phyloP scores from a whole-genome alignment of 768 basidiomycete species.

The Gymnopilus dilepis region DNA sequence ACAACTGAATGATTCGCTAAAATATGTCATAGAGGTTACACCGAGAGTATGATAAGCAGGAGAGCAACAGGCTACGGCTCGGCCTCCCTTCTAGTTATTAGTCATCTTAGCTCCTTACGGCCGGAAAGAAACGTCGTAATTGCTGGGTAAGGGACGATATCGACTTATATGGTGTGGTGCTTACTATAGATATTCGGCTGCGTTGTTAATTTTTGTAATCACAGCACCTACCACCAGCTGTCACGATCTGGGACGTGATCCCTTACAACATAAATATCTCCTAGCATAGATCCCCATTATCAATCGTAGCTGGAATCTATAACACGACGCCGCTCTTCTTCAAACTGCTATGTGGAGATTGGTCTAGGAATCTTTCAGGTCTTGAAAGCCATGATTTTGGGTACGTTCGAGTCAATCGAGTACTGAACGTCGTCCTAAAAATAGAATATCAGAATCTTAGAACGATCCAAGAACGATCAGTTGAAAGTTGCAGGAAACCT shows the following conservation, averaged over 20 bases:
- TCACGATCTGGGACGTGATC: neutral
- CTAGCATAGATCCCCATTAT: neutral
- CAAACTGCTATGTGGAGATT: too few relatives aligned
- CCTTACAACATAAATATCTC: neutral
- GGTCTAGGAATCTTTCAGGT: neutral
- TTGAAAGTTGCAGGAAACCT: neutral
- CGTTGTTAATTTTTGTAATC: constrained; percentile 2
- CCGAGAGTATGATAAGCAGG: constrained; percentile 10
- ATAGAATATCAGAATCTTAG: too few relatives aligned
- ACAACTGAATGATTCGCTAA: neutral
- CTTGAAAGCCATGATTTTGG: neutral
- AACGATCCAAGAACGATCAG: neutral
- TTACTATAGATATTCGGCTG: constrained; percentile 6
- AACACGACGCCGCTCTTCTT: neutral
- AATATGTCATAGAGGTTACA: constrained; percentile 14
- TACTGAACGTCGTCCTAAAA: neutral
- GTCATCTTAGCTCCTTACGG: neutral
- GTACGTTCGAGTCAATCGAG: neutral
- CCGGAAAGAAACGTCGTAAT: neutral
- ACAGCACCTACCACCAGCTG: neutral
- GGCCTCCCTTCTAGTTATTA: constrained; percentile 10
- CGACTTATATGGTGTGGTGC: constrained; percentile 1
- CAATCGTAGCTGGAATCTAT: neutral
- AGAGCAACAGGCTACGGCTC: constrained; percentile 7
- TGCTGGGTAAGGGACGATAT: neutral